Evolutionary conservation across 495 filamentous ascomycete genomes (phyloP), one percentile per base, ranked within the genome.

Genomic region (Aspergillus baeticus): DNA sequence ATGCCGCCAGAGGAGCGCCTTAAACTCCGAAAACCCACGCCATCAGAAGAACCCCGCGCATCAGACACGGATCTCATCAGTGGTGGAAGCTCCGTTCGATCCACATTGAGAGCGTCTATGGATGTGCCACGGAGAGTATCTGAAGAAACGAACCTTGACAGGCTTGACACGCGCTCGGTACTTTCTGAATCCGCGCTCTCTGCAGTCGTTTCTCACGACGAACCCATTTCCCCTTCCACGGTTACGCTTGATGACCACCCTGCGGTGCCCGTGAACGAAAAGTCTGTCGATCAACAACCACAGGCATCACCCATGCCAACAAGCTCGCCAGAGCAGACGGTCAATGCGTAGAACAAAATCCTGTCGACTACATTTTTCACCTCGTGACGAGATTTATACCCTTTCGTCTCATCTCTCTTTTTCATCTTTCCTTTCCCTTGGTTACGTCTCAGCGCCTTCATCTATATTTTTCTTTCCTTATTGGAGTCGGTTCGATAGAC

Each of bases 1-100:
- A 87, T 94, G 72, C 82, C 87, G 3, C 78, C 86, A 1, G 91
- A 95, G 58, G 91, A 95, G 61, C 84, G 87, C 15, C 73, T 92
- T 48, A 78, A 80, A 41, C 67, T 79, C 7, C 77, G 79, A 11
- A 84, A 82, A 52, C 77, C 78, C 22, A 75, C 77, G 22, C 74
- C 72, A 29, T 68, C 69, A 13, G 78, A 81, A 13, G 79, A 80
- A 36, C 67, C 72, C 0, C 69, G 70, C 31, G 60, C 68, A 10
- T 75, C 73, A 1, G 75, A 80, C n/a, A 64, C 74, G 18, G 57
- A 58, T 10, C 52, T 70, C 5, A 26, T 69, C 18, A 70, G 70
- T 37, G 71, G 68, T 26, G 62, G 51, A 33, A 69, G 67, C 18
- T 77, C 70, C 0, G 58, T 70, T 10, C 37, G 36, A 14, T 57